phyloP scores from a whole-genome alignment of 1,284 basidiomycete genomes.

The Pseudozyma hubeiensis region DNA sequence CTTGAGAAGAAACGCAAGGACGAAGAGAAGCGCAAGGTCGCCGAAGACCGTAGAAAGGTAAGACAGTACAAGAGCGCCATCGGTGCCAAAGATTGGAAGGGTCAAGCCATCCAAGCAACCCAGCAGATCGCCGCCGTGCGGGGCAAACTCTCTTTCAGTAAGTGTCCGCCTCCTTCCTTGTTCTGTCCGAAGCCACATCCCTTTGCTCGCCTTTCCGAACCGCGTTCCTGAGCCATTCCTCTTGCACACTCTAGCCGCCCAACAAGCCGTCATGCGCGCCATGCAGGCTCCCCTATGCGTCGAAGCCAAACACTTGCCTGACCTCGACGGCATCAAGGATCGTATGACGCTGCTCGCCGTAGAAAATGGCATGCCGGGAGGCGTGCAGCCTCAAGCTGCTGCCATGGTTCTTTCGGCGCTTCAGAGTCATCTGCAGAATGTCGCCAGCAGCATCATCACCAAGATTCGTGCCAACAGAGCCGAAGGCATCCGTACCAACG shows the following conservation, averaged over 20 bases:
- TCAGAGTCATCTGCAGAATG: conserved; percentile 65
- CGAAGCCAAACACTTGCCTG: conserved; percentile 69
- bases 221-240: conserved; percentile 33
- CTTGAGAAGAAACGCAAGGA: conserved; percentile 68
- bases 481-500: conserved; percentile 52
- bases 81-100: conserved; percentile 63
- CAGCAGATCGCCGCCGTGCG: conserved; percentile 53
- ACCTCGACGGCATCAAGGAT: conserved; percentile 68
- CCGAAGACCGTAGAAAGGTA: conserved; percentile 63
- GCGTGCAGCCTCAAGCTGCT: conserved; percentile 67
- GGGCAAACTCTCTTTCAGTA: conserved; percentile 51
- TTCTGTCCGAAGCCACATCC: conserved; percentile 17
- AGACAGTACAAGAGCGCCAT: conserved; percentile 62
- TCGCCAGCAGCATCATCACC: conserved; percentile 59
- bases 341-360: conserved; percentile 70
- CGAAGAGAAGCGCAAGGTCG: conserved; percentile 64
- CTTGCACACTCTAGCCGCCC: conserved; percentile 49
- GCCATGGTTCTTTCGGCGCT: conserved; percentile 67
- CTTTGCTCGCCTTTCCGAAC: conserved; percentile 18
- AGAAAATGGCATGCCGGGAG: conserved; percentile 67
- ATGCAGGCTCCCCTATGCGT: conserved; percentile 64
- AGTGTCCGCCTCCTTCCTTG: conserved; percentile 20
- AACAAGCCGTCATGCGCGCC: conserved; percentile 60
- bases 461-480: conserved; percentile 61
- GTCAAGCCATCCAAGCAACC: conserved; percentile 47